Base-by-base conservation (phyloP, 2,329 filamentous ascomycete genomes). In the Trichoderma semiorbis region DNA sequence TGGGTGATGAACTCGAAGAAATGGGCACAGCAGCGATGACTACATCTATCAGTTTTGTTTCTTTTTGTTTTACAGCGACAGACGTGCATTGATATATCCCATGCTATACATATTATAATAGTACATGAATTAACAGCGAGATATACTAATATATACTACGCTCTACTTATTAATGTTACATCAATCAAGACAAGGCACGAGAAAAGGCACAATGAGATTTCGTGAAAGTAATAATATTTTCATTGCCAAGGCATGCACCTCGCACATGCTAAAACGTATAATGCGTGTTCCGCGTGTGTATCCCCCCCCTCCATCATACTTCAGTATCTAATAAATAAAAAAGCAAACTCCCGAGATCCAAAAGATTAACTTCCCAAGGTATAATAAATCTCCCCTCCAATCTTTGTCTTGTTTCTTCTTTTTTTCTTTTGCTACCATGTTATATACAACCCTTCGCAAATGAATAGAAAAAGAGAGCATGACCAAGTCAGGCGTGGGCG, bases 1-100 rank as follows among this genome's bases (percentile, higher is more conserved):
- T 80, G 80, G 78, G 78, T 81, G 7, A 74, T 80, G 58, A 72
- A 78, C 57, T 58, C 75, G 34, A 72, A 75, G 26, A 43, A 63
- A 4, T 76, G 76, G 74, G 63, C 30, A 7, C 53, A 50, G 50
- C 28, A 66, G 11, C 69, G 30, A 43, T 66, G 63, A 60, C 26
- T 39, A 39, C 36, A 39, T 39, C 1, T 39, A 39, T 39, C 18
- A 7, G 36, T 4, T 39, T 39, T 39, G 16, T 1, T 39, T 39
- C 36, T 39, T 30, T 32, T 28, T 39, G n/a, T 24, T 30, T 39
- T 36, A 21, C 50, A 50, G 32, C 24, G 50, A 18, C 10, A n/a
- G 30, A 24, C 28, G 24, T 53, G 11, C 1, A 5, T n/a, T 12
- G n/a, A 50, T 6, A 28, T n/a, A 43, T 63, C 34, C 21, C 28